A percentile compares a stretch with the other conserved stretches of the same genome.
Evolutionary conservation across 2,329 filamentous ascomycete species (phyloP).

Genomic region (Aspergillus sp.): DNA sequence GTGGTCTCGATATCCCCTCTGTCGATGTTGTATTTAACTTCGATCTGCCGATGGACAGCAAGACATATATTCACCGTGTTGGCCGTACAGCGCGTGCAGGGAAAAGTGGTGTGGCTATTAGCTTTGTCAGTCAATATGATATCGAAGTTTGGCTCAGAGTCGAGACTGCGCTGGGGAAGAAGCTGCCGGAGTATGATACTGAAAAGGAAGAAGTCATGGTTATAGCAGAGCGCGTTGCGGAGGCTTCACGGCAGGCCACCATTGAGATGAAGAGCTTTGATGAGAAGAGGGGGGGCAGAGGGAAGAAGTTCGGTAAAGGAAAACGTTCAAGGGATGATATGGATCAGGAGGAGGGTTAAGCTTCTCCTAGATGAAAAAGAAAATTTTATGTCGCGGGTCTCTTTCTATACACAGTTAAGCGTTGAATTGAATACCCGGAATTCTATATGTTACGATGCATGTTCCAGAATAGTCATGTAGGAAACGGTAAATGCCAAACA

Average conservation of each 20-base stretch:
- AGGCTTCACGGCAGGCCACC: slow-evolving; percentile 78
- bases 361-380: neutral
- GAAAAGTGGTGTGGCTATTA: slow-evolving; percentile 78
- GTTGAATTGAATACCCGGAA: slow-evolving; percentile 4
- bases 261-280: slow-evolving; percentile 79
- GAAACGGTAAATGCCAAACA: neutral
- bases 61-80: slow-evolving; percentile 88
- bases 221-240: slow-evolving; percentile 72
- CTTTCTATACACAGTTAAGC: neutral
- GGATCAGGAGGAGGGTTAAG: slow-evolving; percentile 71
- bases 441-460: neutral
- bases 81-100: slow-evolving; percentile 85
- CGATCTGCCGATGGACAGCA: slow-evolving; percentile 79
- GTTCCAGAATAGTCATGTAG: neutral
- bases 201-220: slow-evolving; percentile 84
- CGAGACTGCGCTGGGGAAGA: slow-evolving; percentile 76
- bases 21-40: slow-evolving; percentile 86
- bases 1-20: slow-evolving; percentile 89
- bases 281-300: slow-evolving; percentile 61
- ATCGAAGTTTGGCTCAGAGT: slow-evolving; percentile 78
- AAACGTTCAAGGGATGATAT: slow-evolving; percentile 63
- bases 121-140: slow-evolving; percentile 84
- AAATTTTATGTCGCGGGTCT: neutral
- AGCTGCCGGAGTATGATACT: slow-evolving; percentile 66
- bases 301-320: slow-evolving; percentile 52